Evolutionary conservation across 345 rosid genomes (phyloP).

Genomic region (Tarenaya hassleriana): DNA sequence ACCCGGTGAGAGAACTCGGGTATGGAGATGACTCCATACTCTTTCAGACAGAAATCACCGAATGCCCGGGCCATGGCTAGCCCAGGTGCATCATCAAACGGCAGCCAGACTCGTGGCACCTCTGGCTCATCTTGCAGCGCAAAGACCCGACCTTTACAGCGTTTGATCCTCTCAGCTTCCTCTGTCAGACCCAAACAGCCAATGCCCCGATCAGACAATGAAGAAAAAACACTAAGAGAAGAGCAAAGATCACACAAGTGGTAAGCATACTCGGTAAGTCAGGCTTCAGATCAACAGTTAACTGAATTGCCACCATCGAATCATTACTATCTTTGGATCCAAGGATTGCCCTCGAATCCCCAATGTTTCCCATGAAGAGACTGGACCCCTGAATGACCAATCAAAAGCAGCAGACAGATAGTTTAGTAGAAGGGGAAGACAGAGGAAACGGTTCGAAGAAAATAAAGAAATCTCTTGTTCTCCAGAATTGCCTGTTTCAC

Average conservation of each 20-base stretch:
- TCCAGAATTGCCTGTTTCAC: slow-evolving; percentile 65
- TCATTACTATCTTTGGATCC: slow-evolving; percentile 81
- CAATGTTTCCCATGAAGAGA: slow-evolving; percentile 96
- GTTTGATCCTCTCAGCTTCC: slow-evolving; percentile 95
- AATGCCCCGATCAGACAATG: slow-evolving; percentile 3
- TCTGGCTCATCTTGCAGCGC: slow-evolving; percentile 99
- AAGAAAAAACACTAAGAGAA: not conserved
- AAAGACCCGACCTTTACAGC: slow-evolving; percentile 95
- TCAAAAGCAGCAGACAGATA: not conserved
- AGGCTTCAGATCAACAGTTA: slow-evolving; percentile 93
- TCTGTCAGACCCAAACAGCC: slow-evolving; percentile 35
- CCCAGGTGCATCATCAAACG: slow-evolving; percentile 98
- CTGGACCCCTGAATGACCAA: slow-evolving; percentile 59
- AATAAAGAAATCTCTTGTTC: not conserved
- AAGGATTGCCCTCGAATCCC: slow-evolving; percentile 97
- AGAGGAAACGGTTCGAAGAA: slow-evolving; percentile 1
- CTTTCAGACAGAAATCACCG: slow-evolving; percentile 97
- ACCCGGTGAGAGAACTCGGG: slow-evolving; percentile 86
- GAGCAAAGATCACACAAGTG: slow-evolving; percentile 1
- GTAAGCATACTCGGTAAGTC: slow-evolving; percentile 82
- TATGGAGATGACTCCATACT: slow-evolving; percentile 91
- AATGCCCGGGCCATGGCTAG: slow-evolving; percentile 99
- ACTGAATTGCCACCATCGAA: slow-evolving; percentile 76
- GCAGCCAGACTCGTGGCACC: slow-evolving; percentile 97
- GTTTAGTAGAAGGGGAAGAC: not conserved